Base-by-base conservation (phyloP, 371 early-diverging fungal species). In the Zychaea mexicana region DNA sequence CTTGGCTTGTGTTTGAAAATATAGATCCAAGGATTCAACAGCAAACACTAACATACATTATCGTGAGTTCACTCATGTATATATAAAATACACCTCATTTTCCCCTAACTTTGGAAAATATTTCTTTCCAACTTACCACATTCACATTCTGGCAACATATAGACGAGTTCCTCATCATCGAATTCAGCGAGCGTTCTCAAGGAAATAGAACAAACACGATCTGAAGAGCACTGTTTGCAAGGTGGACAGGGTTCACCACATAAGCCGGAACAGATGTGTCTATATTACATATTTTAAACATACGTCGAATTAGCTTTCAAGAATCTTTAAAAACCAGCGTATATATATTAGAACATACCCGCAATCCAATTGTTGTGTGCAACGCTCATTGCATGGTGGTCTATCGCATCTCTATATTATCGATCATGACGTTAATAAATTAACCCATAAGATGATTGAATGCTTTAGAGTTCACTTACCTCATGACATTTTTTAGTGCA, bases 191-290 rank as follows among this genome's bases (percentile, higher is more conserved):
- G 53, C 3, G 59, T 60, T 10, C 69, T 59, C 6, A 83, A 61
- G 13, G 83, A 67, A 22, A 83, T 83, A 9, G 63, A 45, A 13
- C 84, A 83, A 42, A 53, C 13, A 15, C 64, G 17, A 22, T 72
- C 55, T 1, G 71, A 63, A 26, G 64, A 8, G 26, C 84, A 83
- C 9, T 47, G 27, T 24, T 39, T 62, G 56, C 83, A 82, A 10
- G 79, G 79, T 0, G 84, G 79, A 47, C 84, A 83, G 0, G 66
- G 61, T 28, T 83, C 84, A 13, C 84, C 81, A 57, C 84, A 83
- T 12, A 81, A 47, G 19, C 84, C 84, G 36, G 57, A 15, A 57
- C 84, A 83, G 19, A 28, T n/a, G 61, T 82, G 83, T 2, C 79
- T 79, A 62, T 53, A 21, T 33, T n/a, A 61, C 15, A 3, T 22